Evolutionary conservation across 495 filamentous ascomycete genomes (phyloP).

Genomic region (Cryomyces antarcticus): DNA sequence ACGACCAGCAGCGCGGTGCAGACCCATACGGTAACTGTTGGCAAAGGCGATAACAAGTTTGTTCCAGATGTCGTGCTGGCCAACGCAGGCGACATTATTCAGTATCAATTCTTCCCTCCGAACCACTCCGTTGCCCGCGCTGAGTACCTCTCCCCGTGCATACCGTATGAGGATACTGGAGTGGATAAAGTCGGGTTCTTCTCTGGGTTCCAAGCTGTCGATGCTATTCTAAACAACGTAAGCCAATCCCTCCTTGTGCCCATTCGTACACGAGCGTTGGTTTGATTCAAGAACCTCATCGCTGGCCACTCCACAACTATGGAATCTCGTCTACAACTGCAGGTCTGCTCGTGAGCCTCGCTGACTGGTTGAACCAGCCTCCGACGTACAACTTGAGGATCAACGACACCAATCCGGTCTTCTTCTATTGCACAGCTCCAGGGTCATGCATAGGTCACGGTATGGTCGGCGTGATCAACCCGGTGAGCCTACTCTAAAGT

Average conservation of each 20-base stretch:
- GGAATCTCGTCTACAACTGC: too few relatives aligned
- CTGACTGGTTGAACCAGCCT: constrained; percentile 12
- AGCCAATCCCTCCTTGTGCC: neutral
- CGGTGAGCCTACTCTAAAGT: constrained; percentile 6
- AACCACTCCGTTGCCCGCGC: constrained; percentile 38
- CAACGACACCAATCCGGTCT: constrained; percentile 37
- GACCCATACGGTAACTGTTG: neutral
- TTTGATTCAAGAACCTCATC: neutral
- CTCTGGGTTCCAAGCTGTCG: neutral
- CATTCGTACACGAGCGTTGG: neutral
- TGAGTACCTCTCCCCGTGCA: constrained; percentile 33
- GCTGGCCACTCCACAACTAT: neutral
- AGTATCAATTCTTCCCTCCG: constrained; percentile 36
- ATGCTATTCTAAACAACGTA: neutral
- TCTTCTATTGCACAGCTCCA: constrained; percentile 38
- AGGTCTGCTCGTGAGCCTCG: neutral
- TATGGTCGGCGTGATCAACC: constrained; percentile 28
- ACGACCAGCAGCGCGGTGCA: neutral
- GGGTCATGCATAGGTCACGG: constrained; percentile 18
- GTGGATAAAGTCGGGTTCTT: neutral
- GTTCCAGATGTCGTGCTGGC: neutral
- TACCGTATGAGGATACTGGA: constrained; percentile 33
- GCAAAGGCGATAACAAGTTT: neutral
- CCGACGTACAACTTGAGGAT: constrained; percentile 28
- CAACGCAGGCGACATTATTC: constrained; percentile 11